Conservation (phyloP, 495 filamentous ascomycete species). For the Trichocladium uniseriatum region DNA sequence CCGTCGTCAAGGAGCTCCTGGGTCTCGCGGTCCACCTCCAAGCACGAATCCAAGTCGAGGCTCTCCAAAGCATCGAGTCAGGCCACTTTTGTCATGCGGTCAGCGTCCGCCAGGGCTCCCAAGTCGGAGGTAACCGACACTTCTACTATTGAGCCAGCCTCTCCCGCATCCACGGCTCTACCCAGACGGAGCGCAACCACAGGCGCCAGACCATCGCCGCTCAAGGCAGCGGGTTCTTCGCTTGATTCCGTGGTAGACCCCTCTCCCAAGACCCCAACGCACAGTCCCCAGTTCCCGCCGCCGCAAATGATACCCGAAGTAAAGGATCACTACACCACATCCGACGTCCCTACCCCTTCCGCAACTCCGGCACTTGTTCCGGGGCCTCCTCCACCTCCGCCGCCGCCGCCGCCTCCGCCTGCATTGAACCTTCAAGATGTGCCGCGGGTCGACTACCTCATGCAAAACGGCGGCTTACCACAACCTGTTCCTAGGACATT, state of each 20-base stretch:
- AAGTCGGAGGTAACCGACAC: constrained; percentile 15
- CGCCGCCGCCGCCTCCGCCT: constrained; percentile 75
- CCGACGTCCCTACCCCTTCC: constrained; percentile 34
- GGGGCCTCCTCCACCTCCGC: constrained; percentile 46
- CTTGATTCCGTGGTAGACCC: constrained; percentile 43
- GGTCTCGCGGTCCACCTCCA: constrained; percentile 35
- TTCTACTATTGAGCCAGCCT: constrained; percentile 22
- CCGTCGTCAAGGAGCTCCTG: constrained; percentile 32
- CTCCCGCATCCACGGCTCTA: constrained; percentile 52
- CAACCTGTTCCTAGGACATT: constrained; percentile 57
- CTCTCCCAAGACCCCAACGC: constrained; percentile 49
- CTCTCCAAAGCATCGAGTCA: constrained; percentile 42
- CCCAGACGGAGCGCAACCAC: constrained; percentile 45
- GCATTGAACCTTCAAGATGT: constrained; percentile 50
- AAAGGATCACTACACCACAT: constrained; percentile 19
- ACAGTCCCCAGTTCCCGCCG: constrained; percentile 41
- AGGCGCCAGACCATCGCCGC: constrained; percentile 21
- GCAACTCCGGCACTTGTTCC: constrained; percentile 25
- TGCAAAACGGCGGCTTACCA: constrained; percentile 73
- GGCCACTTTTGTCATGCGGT: constrained; percentile 29
- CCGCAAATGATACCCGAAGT: constrained; percentile 26
- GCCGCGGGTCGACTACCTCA: constrained; percentile 79
- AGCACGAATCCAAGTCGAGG: constrained; percentile 37
- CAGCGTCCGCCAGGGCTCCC: background rate
- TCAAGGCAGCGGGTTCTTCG: constrained; percentile 33